phyloP scores from a whole-genome alignment of 106 monocot species.

The Phalaenopsis equestris region DNA sequence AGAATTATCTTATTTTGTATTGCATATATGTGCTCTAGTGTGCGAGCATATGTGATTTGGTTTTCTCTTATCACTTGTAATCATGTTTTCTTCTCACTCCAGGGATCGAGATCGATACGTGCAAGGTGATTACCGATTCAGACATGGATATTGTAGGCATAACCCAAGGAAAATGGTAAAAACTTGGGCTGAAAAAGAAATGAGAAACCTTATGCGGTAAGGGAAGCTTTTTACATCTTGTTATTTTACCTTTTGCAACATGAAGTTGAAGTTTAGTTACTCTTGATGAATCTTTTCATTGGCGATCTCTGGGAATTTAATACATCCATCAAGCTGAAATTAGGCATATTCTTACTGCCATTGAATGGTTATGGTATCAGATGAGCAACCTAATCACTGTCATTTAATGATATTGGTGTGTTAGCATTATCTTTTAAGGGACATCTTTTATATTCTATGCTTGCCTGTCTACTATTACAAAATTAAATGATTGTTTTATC shows the following conservation, averaged over 20 bases:
- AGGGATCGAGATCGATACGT: conserved; percentile 97
- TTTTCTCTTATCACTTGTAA: background rate
- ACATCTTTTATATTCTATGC: background rate
- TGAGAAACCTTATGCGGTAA: conserved; percentile 88
- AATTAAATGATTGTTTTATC: background rate
- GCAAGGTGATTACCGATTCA: conserved; percentile 97
- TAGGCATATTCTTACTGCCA: background rate
- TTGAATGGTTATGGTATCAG: background rate
- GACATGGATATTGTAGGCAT: conserved; percentile 91
- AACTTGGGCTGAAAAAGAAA: conserved; percentile 98
- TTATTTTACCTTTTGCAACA: background rate
- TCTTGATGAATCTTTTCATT: background rate
- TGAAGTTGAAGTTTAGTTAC: background rate
- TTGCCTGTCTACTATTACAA: background rate
- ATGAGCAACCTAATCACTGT: background rate
- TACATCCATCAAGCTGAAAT: background rate
- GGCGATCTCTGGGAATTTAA: background rate
- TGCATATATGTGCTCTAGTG: background rate
- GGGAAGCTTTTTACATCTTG: background rate
- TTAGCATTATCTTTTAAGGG: background rate
- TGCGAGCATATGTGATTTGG: background rate
- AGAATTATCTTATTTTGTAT: background rate
- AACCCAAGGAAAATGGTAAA: conserved; percentile 99
- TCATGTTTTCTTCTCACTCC: conserved; percentile 16
- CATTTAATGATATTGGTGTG: background rate